A percentile compares a stretch with the other conserved stretches of the same genome.
Conservation (phyloP, 2,329 filamentous ascomycete species). For the Trichoderma simmonsii region DNA sequence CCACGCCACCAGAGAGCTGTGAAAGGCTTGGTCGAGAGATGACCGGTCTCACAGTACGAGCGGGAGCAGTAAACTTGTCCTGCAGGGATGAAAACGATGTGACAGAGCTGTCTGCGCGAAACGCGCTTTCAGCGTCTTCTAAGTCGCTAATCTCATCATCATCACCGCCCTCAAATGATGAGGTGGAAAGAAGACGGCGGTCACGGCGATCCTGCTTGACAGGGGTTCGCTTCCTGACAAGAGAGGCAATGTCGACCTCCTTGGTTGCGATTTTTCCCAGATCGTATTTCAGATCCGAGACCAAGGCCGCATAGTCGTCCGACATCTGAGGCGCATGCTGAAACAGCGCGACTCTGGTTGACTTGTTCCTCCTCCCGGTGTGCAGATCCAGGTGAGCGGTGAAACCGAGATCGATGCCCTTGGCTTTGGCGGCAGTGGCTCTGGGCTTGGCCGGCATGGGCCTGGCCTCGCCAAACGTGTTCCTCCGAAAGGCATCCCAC, state of each 20-base stretch:
- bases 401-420: slow-evolving; percentile 54
- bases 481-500: slow-evolving; percentile 67
- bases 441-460: slow-evolving; percentile 25
- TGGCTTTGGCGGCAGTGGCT: slow-evolving; percentile 28
- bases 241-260: slow-evolving; percentile 13
- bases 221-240: neutral
- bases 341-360: slow-evolving; percentile 26
- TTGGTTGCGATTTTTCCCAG: slow-evolving; percentile 32
- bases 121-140: slow-evolving; percentile 42
- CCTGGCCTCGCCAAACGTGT: slow-evolving; percentile 39
- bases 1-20: neutral
- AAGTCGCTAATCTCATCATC: slow-evolving; percentile 48
- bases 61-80: slow-evolving; percentile 22
- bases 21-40: slow-evolving; percentile 23
- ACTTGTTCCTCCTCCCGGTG: slow-evolving; percentile 33
- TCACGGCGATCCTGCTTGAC: slow-evolving; percentile 17
- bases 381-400: slow-evolving; percentile 49
- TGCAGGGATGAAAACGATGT: slow-evolving; percentile 27
- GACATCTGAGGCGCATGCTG: slow-evolving; percentile 29
- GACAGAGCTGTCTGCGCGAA: slow-evolving; percentile 23
- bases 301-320: slow-evolving; percentile 43
- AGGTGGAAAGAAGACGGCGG: slow-evolving; percentile 10
- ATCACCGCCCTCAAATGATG: slow-evolving; percentile 9
- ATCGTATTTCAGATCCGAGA: slow-evolving; percentile 42
- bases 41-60: slow-evolving; percentile 28